Evolutionary conservation across 106 monocot genomes (phyloP).

Genomic region (Hemerocallis citrina): DNA sequence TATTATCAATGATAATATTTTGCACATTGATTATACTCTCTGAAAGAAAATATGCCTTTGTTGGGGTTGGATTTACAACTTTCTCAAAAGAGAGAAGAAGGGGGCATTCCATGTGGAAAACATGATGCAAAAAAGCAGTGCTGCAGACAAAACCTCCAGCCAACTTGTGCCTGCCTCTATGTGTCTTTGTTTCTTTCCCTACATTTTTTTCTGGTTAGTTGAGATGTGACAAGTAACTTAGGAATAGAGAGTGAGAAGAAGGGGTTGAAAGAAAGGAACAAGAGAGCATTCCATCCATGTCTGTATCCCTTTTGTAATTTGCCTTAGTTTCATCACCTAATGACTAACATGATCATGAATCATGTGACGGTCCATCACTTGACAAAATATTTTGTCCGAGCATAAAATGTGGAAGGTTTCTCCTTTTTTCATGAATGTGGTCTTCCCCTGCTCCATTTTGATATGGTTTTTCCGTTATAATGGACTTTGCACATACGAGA

Average conservation of each 20-base stretch:
- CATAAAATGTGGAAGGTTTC: background rate
- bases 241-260: no score
- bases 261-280: no score
- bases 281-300: constrained; percentile 4
- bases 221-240: background rate
- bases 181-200: no score
- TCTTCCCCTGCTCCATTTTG: background rate
- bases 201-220: background rate
- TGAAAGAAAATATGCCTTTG: background rate
- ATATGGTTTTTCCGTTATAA: no score
- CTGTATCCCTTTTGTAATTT: no score
- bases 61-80: background rate
- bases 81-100: background rate
- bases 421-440: background rate
- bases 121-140: no score
- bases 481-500: no score
- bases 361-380: background rate
- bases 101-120: background rate
- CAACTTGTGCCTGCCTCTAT: background rate
- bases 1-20: background rate
- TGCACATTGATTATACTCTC: background rate
- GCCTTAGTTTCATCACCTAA: background rate
- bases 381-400: background rate
- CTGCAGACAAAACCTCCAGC: background rate
- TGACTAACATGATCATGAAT: constrained; percentile 1